phyloP scores from a whole-genome alignment of 805 yeast genomes.

The Saccharomycopsis fermentans region DNA sequence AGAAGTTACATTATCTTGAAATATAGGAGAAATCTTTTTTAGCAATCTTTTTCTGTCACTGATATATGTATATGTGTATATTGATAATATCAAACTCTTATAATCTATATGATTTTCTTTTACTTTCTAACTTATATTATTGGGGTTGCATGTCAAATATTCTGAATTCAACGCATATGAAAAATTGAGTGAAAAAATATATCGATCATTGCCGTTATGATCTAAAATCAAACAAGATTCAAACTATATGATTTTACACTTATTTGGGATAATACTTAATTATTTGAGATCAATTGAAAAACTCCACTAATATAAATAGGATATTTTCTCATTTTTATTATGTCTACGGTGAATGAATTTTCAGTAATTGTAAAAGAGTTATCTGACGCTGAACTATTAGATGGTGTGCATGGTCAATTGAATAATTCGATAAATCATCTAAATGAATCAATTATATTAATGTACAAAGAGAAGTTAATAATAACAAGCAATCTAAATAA shows the following conservation, averaged over 20 bases:
- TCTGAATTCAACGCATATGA: background rate
- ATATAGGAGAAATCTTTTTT: background rate
- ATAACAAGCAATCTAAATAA: constrained; percentile 26
- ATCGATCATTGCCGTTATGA: background rate
- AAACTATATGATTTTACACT: too few relatives aligned
- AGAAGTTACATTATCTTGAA: background rate
- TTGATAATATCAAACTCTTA: too few relatives aligned
- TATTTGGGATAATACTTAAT: too few relatives aligned
- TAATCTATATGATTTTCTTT: too few relatives aligned
- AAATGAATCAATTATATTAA: constrained; percentile 40
- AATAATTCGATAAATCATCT: constrained; percentile 36
- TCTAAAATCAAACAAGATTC: too few relatives aligned
- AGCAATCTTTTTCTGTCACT: background rate
- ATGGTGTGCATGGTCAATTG: constrained; percentile 26
- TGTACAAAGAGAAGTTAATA: constrained; percentile 28
- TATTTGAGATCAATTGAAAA: too few relatives aligned
- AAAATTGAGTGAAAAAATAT: background rate
- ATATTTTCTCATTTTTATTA: background rate
- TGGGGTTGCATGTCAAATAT: background rate
- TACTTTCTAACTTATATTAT: too few relatives aligned
- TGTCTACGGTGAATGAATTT: constrained; percentile 29
- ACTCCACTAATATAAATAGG: background rate
- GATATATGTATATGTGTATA: too few relatives aligned
- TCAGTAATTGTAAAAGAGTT: constrained; percentile 42
- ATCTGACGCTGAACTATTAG: constrained; percentile 33